Conservation (phyloP, 495 filamentous ascomycete species). For the Talaromyces proteolyticus region DNA sequence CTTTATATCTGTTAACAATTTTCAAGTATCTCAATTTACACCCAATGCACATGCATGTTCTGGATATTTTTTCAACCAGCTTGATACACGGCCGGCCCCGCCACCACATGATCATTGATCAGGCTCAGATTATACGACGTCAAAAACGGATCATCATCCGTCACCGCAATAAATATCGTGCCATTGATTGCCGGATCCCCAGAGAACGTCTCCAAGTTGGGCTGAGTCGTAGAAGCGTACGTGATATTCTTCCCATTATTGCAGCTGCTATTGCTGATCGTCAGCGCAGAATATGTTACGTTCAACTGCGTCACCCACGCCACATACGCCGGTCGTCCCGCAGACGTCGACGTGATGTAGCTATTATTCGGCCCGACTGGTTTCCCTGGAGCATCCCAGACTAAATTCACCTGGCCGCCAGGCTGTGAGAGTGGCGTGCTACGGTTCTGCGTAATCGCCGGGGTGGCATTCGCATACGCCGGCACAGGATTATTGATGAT, state of each 20-base stretch:
- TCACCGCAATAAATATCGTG: constrained; percentile 75
- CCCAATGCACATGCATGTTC: too few relatives aligned
- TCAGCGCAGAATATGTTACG: constrained; percentile 70
- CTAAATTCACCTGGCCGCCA: constrained; percentile 63
- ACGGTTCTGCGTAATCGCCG: constrained; percentile 62
- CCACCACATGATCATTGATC: constrained; percentile 74
- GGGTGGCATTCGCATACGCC: constrained; percentile 49
- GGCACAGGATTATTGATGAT: constrained; percentile 52
- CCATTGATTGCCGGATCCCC: constrained; percentile 69
- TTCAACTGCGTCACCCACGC: constrained; percentile 82
- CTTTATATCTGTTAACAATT: too few relatives aligned
- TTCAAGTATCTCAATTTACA: neutral
- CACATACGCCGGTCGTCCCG: constrained; percentile 58
- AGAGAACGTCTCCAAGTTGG: constrained; percentile 51
- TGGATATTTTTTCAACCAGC: constrained; percentile 71
- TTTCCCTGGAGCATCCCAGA: constrained; percentile 68
- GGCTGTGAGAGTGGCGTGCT: constrained; percentile 66
- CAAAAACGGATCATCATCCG: constrained; percentile 59
- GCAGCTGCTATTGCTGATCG: constrained; percentile 21
- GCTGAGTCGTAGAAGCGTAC: constrained; percentile 65
- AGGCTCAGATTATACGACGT: constrained; percentile 72
- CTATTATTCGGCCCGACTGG: constrained; percentile 73
- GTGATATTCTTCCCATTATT: constrained; percentile 28
- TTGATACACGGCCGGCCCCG: constrained; percentile 69
- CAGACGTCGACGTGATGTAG: constrained; percentile 62